Evolutionary conservation across 176 grass and related monocot genomes (phyloP).

Genomic region (Ensete glaucum): DNA sequence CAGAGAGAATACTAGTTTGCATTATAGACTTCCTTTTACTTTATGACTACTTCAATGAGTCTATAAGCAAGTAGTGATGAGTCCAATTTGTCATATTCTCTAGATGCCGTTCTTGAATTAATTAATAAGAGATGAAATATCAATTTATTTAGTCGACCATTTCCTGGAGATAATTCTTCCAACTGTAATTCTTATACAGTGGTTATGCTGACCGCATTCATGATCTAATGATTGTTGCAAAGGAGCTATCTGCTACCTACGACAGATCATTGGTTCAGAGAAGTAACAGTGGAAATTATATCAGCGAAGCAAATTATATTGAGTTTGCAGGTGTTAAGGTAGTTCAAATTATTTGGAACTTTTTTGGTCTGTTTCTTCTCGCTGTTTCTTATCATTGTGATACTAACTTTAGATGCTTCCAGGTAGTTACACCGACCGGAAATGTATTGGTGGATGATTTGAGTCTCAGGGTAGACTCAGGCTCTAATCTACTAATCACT

Average conservation of each 20-base stretch:
- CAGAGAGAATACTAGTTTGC: too few relatives aligned
- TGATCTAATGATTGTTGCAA: conserved; percentile 81
- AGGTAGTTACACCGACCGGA: conserved; percentile 93
- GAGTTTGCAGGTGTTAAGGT: conserved; percentile 93
- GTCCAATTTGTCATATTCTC: neutral
- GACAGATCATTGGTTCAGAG: conserved; percentile 48
- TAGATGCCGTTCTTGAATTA: neutral
- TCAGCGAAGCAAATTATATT: conserved; percentile 89
- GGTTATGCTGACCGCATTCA: conserved; percentile 91
- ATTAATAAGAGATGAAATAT: neutral
- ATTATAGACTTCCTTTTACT: too few relatives aligned
- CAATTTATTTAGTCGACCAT: neutral
- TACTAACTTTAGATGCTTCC: conserved; percentile 36
- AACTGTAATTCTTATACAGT: conserved; percentile 31
- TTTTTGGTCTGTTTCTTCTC: conserved; percentile 4
- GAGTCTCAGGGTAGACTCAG: conserved; percentile 76
- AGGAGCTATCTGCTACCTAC: conserved; percentile 47
- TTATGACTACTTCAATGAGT: too few relatives aligned
- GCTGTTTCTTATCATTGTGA: conserved; percentile 7
- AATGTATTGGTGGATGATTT: conserved; percentile 90
- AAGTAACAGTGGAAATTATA: conserved; percentile 58
- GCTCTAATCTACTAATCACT: conserved; percentile 97
- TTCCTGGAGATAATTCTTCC: neutral
- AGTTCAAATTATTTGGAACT: conserved; percentile 20
- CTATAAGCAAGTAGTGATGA: too few relatives aligned